Base-by-base conservation (phyloP, 75 land plant genomes). In the Picea sitchensis region DNA sequence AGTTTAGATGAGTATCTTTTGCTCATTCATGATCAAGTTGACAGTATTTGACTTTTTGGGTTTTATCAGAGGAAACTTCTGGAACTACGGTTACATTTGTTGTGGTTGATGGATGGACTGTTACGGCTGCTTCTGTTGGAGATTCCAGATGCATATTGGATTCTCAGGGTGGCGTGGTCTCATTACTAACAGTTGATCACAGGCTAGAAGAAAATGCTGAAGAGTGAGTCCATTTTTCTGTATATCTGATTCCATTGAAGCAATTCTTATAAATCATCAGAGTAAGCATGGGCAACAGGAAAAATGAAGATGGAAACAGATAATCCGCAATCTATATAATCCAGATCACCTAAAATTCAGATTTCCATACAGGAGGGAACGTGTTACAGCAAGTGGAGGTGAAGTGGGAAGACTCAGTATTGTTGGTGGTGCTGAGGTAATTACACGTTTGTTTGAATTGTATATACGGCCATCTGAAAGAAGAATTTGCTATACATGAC, bases 71-170 rank as follows among this genome's bases (percentile, higher is more conserved):
- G 76, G 87, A 90, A 89, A 83, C 91, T 23, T 96, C 98, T 44
- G 98, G 98, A 68, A 96, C 98, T 11, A 96, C 98, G 73, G 98
- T 80, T 17, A 96, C 98, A 11, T 87, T 96, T 83, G 96, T 96
- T 59, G 90, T 96, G 74, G 76, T 96, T 21, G 98, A 96, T 83
- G 92, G 98, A 65, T 95, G 95, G 98, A 91, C 92, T 17, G 83
- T 93, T 7, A 95, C 98, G 34, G 94, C 91, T 58, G 96, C 98
- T 65, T 96, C 89, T 31, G 98, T 96, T 69, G 98, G 98, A 58
- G 98, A 96, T 79, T 94, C 98, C 8, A 88, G 92, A 9, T 96
- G 98, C 81, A 87, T 96, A 15, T 81, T 96, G 65, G 98, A 96
- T 83, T 78, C 96, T 44, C 86, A 84, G 67, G 94, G 88, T n/a